Evolutionary conservation across 352 stramenopile species (phyloP).

Genomic region (Phytophthora palmivora): DNA sequence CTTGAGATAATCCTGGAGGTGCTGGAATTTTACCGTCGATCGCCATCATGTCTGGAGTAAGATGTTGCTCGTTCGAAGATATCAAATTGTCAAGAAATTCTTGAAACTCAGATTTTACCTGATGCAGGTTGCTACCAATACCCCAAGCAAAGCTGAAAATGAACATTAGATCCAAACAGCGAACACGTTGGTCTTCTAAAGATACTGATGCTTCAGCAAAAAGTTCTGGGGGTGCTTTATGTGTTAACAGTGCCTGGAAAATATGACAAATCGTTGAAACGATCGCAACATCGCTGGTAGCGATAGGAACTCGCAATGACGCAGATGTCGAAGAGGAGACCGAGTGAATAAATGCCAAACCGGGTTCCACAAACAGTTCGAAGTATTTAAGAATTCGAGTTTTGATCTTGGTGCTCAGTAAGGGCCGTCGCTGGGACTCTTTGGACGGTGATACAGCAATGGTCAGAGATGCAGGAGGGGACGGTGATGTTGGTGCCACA

Average conservation of each 20-base stretch:
- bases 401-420: constrained; percentile 47
- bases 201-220: constrained; percentile 40
- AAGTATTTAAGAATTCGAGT: constrained; percentile 59
- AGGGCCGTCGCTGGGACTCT: constrained; percentile 7
- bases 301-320: constrained; percentile 44
- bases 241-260: constrained; percentile 59
- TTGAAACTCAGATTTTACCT: constrained; percentile 50
- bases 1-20: constrained; percentile 45
- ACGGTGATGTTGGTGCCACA: constrained; percentile 1
- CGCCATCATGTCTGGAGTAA: constrained; percentile 57
- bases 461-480: background rate
- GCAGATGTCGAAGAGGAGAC: constrained; percentile 4
- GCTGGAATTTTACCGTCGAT: constrained; percentile 65
- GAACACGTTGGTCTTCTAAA: constrained; percentile 54
- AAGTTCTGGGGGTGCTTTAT: constrained; percentile 46
- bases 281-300: constrained; percentile 58
- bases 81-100: constrained; percentile 58
- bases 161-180: constrained; percentile 71
- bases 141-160: constrained; percentile 79
- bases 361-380: constrained; percentile 66
- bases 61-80: constrained; percentile 50
- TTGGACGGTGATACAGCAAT: background rate
- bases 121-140: constrained; percentile 69
- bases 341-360: constrained; percentile 54
- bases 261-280: constrained; percentile 63